A percentile compares a stretch with the other conserved stretches of the same genome.
Evolutionary conservation across 2,329 filamentous ascomycete species (phyloP).

Genomic region (Talaromyces sp.): DNA sequence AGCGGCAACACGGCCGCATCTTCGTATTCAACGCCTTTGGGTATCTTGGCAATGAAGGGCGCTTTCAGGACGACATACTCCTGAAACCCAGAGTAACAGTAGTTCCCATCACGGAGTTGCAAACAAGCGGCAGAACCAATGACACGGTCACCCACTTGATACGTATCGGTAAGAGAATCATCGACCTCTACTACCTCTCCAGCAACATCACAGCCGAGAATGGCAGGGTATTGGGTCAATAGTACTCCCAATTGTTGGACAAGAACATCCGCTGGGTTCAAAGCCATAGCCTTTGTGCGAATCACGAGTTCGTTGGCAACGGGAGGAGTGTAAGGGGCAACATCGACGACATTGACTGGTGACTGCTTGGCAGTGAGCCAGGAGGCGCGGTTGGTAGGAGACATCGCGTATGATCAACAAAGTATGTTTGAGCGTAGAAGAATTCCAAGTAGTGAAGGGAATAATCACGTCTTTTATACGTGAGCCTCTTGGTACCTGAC

Average conservation of each 20-base stretch:
- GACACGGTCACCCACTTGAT: conserved; percentile 25
- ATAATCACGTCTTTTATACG: not conserved
- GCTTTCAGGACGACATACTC: conserved; percentile 17
- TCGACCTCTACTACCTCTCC: conserved; percentile 26
- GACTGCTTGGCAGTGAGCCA: conserved; percentile 14
- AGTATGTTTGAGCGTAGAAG: not conserved
- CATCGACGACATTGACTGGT: conserved; percentile 12
- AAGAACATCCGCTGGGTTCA: conserved; percentile 27
- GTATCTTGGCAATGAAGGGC: conserved; percentile 16
- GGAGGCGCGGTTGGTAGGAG: conserved; percentile 15
- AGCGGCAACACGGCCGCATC: conserved; percentile 22
- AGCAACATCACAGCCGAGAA: conserved; percentile 24
- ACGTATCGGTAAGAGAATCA: conserved; percentile 15
- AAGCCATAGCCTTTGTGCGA: conserved; percentile 18
- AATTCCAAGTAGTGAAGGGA: not conserved
- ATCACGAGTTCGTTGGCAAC: conserved; percentile 15
- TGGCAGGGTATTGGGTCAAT: conserved; percentile 14
- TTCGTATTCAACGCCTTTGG: conserved; percentile 18
- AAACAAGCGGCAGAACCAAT: conserved; percentile 13
- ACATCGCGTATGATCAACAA: not conserved
- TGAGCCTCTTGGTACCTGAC: not conserved
- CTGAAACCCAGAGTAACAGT: conserved; percentile 19
- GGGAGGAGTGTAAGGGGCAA: conserved; percentile 13
- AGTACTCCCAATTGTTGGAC: conserved; percentile 21
- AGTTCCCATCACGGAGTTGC: conserved; percentile 11